phyloP scores from a whole-genome alignment of 768 basidiomycete genomes.

The Boletus insuetus region DNA sequence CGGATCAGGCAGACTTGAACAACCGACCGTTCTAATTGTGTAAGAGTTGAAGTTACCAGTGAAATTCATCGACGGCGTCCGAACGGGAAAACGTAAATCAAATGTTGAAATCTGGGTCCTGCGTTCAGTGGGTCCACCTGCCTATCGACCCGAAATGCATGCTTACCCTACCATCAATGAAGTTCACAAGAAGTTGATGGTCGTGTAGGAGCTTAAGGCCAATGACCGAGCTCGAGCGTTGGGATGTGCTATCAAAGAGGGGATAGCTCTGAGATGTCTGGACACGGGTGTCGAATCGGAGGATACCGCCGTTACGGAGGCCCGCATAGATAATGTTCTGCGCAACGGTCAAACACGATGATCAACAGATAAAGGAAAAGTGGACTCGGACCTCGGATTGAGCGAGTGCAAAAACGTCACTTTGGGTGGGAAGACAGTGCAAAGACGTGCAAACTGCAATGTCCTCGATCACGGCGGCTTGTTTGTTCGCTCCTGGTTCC shows the following conservation, averaged over 20 bases:
- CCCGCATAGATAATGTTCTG: slow-evolving; percentile 56
- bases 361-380: background rate
- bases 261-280: slow-evolving; percentile 34
- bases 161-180: slow-evolving; percentile 61
- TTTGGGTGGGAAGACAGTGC: slow-evolving; percentile 47
- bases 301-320: slow-evolving; percentile 56
- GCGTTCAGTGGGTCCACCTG: background rate
- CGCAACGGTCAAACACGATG: background rate
- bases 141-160: background rate
- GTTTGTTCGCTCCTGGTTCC: slow-evolving; percentile 49
- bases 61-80: slow-evolving; percentile 46
- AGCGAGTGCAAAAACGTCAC: slow-evolving; percentile 62
- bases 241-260: slow-evolving; percentile 39
- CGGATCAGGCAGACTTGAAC: background rate
- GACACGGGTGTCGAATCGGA: slow-evolving; percentile 56
- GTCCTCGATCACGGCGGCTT: slow-evolving; percentile 51
- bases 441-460: slow-evolving; percentile 39
- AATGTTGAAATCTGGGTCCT: slow-evolving; percentile 52
- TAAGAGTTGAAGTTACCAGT: slow-evolving; percentile 59
- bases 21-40: slow-evolving; percentile 49
- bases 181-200: slow-evolving; percentile 52
- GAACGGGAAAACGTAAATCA: slow-evolving; percentile 56
- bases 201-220: slow-evolving; percentile 51
- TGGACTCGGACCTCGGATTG: slow-evolving; percentile 44
- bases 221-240: slow-evolving; percentile 46